Evolutionary conservation across 768 basidiomycete genomes (phyloP), one percentile per base, ranked within the genome.

Genomic region (Leccinum truebloodii): DNA sequence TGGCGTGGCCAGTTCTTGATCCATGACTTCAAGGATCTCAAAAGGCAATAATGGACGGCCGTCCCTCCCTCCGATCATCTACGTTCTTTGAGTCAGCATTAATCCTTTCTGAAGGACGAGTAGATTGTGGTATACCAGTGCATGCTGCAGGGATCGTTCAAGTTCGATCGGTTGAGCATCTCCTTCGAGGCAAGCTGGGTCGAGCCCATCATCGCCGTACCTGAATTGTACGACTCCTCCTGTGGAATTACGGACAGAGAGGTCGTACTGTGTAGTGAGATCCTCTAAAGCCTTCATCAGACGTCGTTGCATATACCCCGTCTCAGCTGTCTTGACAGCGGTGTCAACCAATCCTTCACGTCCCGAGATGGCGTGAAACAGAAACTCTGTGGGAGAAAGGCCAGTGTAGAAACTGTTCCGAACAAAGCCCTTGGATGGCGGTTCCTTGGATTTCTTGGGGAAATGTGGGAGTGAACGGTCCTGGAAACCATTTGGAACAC

Each of bases 281-380:
- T 99, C 97, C 71, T 99, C 97, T 65, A 99, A 76, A 3, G 96
- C 96, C 73, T 99, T 99, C 97, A 99, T 98, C 62, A 99, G 76
- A 59, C 97, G 92, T 54, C 97, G 87, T 70, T 96, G 94, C 96
- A 99, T 99, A 78, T 99, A 99, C 46, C 97, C 97, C 1, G 97
- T 99, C 76, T 99, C 97, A 14, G 97, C 97, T 0, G 97, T 99
- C 78, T 99, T 99, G 76, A 99, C 97, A 26, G 97, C 97, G 0
- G 97, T 99, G 77, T 99, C 97, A 69, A 99, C 96, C 55, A 99
- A 77, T 76, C 97, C 97, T 78, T 98, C 97, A 68, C 97, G 89
- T 59, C 97, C 97, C 14, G 95, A 97, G 66, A 99, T 98, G 57
- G 97, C 97, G 76, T 99, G 97, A 80, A 98, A 98, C 56, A 99